Percentiles rank a stretch among this genome's conserved stretches.
These are phyloP conservation scores for Neurospora sp. DNA, from an alignment of 495 filamentous ascomycete genomes.

Conservation along the genomic window DNA sequence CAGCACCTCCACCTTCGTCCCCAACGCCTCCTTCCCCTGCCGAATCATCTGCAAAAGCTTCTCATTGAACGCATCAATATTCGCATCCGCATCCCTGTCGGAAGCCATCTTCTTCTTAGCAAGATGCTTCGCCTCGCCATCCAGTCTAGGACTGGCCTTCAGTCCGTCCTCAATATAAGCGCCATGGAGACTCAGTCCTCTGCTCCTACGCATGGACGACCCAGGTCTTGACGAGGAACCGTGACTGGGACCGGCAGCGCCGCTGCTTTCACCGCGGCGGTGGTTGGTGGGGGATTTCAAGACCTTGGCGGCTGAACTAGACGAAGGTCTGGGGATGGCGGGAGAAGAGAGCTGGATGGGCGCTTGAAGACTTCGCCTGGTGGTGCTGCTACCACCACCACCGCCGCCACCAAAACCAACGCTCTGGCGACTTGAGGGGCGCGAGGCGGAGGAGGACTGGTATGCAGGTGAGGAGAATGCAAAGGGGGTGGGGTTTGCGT, in stretches of 20 bases:
- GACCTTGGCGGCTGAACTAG: background rate
- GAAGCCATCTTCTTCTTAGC: constrained; percentile 55
- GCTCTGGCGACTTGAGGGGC: constrained; percentile 22
- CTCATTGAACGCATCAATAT: constrained; percentile 66
- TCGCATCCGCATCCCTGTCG: constrained; percentile 69
- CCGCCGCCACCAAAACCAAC: background rate
- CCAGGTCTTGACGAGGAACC: constrained; percentile 8
- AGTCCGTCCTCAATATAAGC: constrained; percentile 14
- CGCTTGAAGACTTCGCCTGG: background rate
- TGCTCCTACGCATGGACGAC: background rate
- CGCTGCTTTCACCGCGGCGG: constrained; percentile 24
- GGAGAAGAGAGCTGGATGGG: background rate
- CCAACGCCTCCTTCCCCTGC: constrained; percentile 78
- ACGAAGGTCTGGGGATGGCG: constrained; percentile 2
- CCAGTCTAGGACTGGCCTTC: constrained; percentile 31
- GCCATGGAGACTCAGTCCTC: background rate
- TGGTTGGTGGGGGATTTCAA: constrained; percentile 16
- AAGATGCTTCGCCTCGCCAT: constrained; percentile 54
- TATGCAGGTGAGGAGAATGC: constrained; percentile 11
- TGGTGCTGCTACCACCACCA: background rate
- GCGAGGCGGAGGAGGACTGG: constrained; percentile 10
- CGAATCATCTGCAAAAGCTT: constrained; percentile 75
- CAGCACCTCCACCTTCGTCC: constrained; percentile 61
- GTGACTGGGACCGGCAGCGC: constrained; percentile 17
- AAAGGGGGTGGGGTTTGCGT: constrained; percentile 3